Percentiles rank a stretch among this genome's conserved stretches.
Evolutionary conservation across 2,329 filamentous ascomycete species (phyloP).

Genomic region (Cladosporium sp.): DNA sequence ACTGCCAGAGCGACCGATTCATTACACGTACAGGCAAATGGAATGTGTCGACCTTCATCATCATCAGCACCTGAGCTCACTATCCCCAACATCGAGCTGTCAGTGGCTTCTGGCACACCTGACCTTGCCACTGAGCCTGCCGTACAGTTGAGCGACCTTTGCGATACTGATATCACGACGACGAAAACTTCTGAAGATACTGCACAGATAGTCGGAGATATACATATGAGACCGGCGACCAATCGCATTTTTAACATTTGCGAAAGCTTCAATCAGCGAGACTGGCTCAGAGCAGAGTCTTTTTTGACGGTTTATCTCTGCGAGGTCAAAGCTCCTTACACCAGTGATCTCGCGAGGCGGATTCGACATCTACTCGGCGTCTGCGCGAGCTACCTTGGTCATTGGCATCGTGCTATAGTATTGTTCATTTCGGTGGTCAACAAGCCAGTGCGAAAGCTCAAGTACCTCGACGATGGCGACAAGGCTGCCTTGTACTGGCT

Average conservation of each 20-base stretch:
- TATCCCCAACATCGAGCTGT: neutral
- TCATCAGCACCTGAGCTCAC: neutral
- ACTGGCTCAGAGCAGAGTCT: constrained; percentile 3
- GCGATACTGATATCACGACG: neutral
- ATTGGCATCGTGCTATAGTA: constrained; percentile 17
- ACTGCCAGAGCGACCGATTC: too few relatives aligned
- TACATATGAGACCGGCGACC: neutral
- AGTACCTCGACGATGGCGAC: constrained; percentile 21
- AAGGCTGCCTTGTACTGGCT: constrained; percentile 26
- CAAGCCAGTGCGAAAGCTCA: constrained; percentile 15
- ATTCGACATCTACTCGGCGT: constrained; percentile 22
- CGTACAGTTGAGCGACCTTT: neutral
- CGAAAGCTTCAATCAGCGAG: neutral
- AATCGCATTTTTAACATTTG: neutral
- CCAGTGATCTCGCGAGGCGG: constrained; percentile 8
- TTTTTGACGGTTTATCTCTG: neutral
- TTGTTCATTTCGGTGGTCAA: constrained; percentile 19
- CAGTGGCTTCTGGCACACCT: neutral
- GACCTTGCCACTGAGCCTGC: neutral
- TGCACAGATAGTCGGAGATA: neutral
- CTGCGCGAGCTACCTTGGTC: constrained; percentile 20
- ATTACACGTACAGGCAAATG: neutral
- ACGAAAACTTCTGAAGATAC: neutral
- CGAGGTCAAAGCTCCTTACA: neutral
- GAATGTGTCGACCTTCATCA: neutral